Conservation (phyloP, 805 yeast genomes). For the baker's yeast (Saccharomyces cerevisiae) region DNA sequence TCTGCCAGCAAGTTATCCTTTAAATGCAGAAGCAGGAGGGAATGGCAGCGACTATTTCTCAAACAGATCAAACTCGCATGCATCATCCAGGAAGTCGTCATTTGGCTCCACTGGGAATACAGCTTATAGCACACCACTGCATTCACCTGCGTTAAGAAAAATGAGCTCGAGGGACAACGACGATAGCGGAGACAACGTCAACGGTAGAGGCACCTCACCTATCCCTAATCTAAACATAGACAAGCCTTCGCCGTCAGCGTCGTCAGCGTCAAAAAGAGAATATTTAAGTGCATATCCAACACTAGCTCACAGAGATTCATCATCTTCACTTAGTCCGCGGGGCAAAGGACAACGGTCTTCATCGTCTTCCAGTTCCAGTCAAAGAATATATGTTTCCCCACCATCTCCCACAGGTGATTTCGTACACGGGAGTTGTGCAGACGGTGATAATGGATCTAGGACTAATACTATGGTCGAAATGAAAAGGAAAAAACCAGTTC, state of each 20-base stretch:
- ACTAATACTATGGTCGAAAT: constrained; percentile 1
- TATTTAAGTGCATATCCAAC: not conserved
- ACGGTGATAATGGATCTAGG: not conserved
- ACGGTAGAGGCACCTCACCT: not conserved
- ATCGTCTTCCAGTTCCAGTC: not conserved
- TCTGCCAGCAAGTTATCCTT: not conserved
- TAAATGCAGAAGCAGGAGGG: not conserved
- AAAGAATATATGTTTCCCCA: not conserved
- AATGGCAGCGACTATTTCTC: constrained; percentile 1
- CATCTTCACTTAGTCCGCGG: not conserved
- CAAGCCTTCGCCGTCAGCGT: not conserved
- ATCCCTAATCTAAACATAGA: not conserved
- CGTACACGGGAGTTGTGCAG: not conserved
- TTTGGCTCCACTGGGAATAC: constrained; percentile 20
- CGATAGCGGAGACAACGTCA: constrained; percentile 1
- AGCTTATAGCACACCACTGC: constrained; percentile 21
- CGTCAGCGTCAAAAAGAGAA: not conserved
- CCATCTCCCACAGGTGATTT: not conserved
- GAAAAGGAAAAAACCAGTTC: constrained; percentile 18
- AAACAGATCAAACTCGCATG: constrained; percentile 15
- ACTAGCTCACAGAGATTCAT: not conserved
- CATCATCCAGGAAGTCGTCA: constrained; percentile 20
- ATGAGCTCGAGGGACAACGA: not conserved
- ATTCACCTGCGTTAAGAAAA: constrained; percentile 17
- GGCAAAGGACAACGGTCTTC: not conserved